These are phyloP conservation scores for Lachnellula arida DNA, from an alignment of 2,329 filamentous ascomycete species.

Conservation along the genomic window DNA sequence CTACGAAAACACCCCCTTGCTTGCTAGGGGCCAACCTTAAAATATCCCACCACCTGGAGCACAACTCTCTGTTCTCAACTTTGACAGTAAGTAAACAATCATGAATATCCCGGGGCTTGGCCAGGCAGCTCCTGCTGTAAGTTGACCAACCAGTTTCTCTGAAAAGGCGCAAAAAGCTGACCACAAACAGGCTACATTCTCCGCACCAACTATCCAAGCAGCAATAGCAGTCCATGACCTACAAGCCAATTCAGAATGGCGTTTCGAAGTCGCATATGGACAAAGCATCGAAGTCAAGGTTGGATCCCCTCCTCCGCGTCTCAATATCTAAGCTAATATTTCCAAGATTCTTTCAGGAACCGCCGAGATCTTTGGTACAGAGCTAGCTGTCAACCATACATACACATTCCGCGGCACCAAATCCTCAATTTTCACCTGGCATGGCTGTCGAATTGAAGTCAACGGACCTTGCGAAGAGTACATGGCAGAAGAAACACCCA, in stretches of 20 bases:
- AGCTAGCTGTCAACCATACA: constrained; percentile 73
- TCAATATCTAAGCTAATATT: constrained; percentile 32
- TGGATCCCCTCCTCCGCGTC: constrained; percentile 11
- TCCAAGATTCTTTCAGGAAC: constrained; percentile 68
- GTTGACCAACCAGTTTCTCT: constrained; percentile 25
- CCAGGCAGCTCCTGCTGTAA: constrained; percentile 58
- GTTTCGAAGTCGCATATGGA: constrained; percentile 64
- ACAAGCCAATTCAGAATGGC: constrained; percentile 67
- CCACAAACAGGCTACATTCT: constrained; percentile 18
- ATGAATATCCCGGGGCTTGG: constrained; percentile 76
- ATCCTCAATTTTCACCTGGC: constrained; percentile 86
- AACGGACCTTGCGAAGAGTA: constrained; percentile 55
- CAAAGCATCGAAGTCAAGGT: constrained; percentile 50
- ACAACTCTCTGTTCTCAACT: background rate
- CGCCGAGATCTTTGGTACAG: constrained; percentile 91
- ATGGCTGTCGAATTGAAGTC: constrained; percentile 82
- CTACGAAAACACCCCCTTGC: background rate
- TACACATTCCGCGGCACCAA: constrained; percentile 82
- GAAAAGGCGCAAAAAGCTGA: constrained; percentile 12
- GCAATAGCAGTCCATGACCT: constrained; percentile 47
- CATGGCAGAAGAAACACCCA: constrained; percentile 72
- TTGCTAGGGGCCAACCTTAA: background rate
- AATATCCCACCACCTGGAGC: background rate
- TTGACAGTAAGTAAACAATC: background rate
- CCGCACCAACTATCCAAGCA: constrained; percentile 31